Evolutionary conservation across 805 yeast species (phyloP).

Genomic region (Zygosaccharomyces siamensis): DNA sequence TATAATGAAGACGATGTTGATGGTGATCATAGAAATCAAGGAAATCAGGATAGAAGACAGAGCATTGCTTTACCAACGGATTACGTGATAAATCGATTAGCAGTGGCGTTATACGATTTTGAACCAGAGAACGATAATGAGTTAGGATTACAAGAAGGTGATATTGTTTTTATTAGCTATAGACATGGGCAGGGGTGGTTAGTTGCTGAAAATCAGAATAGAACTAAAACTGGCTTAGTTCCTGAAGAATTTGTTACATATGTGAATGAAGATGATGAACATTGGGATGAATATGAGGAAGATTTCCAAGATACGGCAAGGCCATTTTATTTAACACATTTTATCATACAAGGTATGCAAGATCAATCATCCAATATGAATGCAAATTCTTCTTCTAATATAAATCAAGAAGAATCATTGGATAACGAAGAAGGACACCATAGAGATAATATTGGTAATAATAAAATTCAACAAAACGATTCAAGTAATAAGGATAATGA

Average conservation of each 20-base stretch:
- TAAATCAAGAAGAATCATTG: constrained; percentile 19
- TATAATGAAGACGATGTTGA: constrained; percentile 17
- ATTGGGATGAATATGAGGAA: constrained; percentile 16
- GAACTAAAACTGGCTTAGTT: constrained; percentile 67
- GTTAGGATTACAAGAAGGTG: constrained; percentile 71
- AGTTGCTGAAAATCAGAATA: constrained; percentile 61
- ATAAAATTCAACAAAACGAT: constrained; percentile 10
- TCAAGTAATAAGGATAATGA: constrained; percentile 24
- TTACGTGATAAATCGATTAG: constrained; percentile 47
- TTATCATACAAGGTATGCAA: constrained; percentile 29
- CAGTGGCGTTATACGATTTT: constrained; percentile 85
- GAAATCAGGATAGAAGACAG: constrained; percentile 21
- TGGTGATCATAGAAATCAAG: constrained; percentile 12
- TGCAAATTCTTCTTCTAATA: constrained; percentile 11
- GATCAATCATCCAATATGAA: constrained; percentile 1
- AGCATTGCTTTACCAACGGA: constrained; percentile 33
- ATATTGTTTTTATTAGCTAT: constrained; percentile 76
- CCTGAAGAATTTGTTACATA: constrained; percentile 90
- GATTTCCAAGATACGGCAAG: constrained; percentile 28
- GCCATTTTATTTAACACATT: constrained; percentile 44
- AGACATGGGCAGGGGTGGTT: constrained; percentile 99
- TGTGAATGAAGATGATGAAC: constrained; percentile 18
- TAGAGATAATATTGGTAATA: constrained; percentile 28
- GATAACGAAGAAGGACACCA: constrained; percentile 14
- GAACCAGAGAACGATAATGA: constrained; percentile 94